Conservation (phyloP, 805 yeast species). For the Starmerella powellii region DNA sequence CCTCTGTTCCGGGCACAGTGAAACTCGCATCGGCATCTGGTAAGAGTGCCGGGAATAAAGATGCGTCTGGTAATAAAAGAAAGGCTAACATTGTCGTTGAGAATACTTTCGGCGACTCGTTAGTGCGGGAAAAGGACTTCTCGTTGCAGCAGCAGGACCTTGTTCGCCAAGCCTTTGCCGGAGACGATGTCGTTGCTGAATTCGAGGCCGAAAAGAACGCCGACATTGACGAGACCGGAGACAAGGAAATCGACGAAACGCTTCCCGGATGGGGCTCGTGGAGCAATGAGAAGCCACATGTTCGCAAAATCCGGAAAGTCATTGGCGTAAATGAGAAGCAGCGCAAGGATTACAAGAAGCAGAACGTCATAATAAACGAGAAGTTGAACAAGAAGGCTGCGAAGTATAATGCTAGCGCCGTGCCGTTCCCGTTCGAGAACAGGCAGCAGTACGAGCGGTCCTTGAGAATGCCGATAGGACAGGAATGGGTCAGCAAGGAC, state of each 20-base stretch:
- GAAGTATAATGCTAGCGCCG: slow-evolving; percentile 78
- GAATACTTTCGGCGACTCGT: slow-evolving; percentile 18
- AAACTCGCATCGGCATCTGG: slow-evolving; percentile 6
- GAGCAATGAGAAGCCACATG: slow-evolving; percentile 59
- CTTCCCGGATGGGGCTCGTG: slow-evolving; percentile 98
- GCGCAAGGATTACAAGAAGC: slow-evolving; percentile 64
- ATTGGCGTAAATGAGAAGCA: slow-evolving; percentile 67
- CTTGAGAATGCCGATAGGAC: slow-evolving; percentile 90
- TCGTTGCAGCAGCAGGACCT: slow-evolving; percentile 39
- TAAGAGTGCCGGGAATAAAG: too few relatives aligned
- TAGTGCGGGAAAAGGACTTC: slow-evolving; percentile 24
- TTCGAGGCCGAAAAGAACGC: slow-evolving; percentile 67
- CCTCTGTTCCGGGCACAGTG: slow-evolving; percentile 6
- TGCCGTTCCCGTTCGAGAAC: slow-evolving; percentile 89
- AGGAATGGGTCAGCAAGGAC: slow-evolving; percentile 85
- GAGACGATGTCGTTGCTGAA: slow-evolving; percentile 81
- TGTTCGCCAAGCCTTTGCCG: slow-evolving; percentile 88
- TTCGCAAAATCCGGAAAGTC: slow-evolving; percentile 54
- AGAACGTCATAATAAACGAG: slow-evolving; percentile 83
- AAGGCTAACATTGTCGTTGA: slow-evolving; percentile 26
- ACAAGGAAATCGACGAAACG: slow-evolving; percentile 71
- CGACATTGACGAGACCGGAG: slow-evolving; percentile 65
- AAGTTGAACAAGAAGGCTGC: slow-evolving; percentile 68
- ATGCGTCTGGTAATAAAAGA: too few relatives aligned
- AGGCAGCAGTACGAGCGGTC: slow-evolving; percentile 92